A percentile compares a stretch with the other conserved stretches of the same genome.
Evolutionary conservation across 1,139 yeast genomes (phyloP).

Genomic region (Diutina scorzettiae): DNA sequence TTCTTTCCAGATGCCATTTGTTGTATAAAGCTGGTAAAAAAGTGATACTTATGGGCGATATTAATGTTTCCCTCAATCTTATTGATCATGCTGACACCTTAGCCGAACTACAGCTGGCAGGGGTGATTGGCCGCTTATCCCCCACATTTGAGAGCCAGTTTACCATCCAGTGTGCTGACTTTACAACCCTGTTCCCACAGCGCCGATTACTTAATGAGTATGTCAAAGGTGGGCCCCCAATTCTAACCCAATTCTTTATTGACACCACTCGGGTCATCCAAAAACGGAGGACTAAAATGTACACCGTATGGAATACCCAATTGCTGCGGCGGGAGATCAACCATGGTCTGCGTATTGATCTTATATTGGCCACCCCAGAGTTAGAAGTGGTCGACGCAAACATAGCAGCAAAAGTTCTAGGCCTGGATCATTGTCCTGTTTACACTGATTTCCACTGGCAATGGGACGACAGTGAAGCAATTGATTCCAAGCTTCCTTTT

Average conservation of each 20-base stretch:
- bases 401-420: conserved; percentile 58
- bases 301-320: conserved; percentile 87
- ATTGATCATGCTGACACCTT: conserved; percentile 66
- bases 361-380: conserved; percentile 40
- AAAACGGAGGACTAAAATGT: conserved; percentile 51
- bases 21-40: conserved; percentile 42
- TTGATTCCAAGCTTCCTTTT: conserved; percentile 22
- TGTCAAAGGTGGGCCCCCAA: not conserved
- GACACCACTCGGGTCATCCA: conserved; percentile 57
- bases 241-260: conserved; percentile 20
- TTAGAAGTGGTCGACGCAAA: conserved; percentile 33
- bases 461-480: conserved; percentile 2
- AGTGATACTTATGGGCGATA: conserved; percentile 77
- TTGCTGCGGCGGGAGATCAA: conserved; percentile 71
- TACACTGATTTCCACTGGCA: conserved; percentile 47
- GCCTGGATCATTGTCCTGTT: conserved; percentile 94
- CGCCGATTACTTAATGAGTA: conserved; percentile 31
- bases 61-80: conserved; percentile 68
- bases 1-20: conserved; percentile 49
- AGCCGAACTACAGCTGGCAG: conserved; percentile 32
- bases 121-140: conserved; percentile 9
- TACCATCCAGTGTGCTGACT: conserved; percentile 24
- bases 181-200: conserved; percentile 30
- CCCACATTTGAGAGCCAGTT: conserved; percentile 30
- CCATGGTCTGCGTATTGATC: conserved; percentile 81